Base-by-base conservation (phyloP, 345 rosid genomes). In the Populus pruinosa region DNA sequence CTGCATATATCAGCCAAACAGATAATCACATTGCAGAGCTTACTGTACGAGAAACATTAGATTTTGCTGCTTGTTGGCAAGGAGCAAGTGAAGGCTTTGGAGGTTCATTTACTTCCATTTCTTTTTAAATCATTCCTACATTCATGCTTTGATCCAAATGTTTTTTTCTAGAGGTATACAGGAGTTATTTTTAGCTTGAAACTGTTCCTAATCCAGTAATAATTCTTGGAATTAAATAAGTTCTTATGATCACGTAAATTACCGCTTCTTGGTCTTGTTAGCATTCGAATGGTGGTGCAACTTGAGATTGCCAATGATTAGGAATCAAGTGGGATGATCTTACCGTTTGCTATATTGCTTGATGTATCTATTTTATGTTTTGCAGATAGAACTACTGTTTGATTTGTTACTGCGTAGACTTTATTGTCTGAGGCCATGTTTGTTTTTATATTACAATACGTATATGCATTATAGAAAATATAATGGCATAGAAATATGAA, bases 31-130 rank as follows among this genome's bases (percentile, higher is more conserved):
- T 91, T 73, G 93, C 92, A 9, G 97, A 94, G 80, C 88, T 91
- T 65, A 94, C 97, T 56, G 98, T 94, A n/a, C 88, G 97, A 63
- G 98, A 94, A 86, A 94, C 97, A 9, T 85, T 94, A 23, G 98
- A 94, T 89, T 94, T 93, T 77, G 97, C 97, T 62, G 97, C 98
- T 59, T 82, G 95, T 80, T 94, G 93, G 80, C 95, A 94, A 79
- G 98, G 98, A 23, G 93, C 95, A 80, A 93, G 84, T 64, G 92
- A 90, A 80, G 90, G 90, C 73, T 90, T 90, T 83, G 94, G 91
- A 88, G 97, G 97, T 90, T 77, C 5, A 80, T 79, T 78, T 36
- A 6, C 62, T 73, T 36, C 1, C 20, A 49, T 49, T 49, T 49
- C 55, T 49, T 49, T 41, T 18, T 16, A 49, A 16, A 17, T 49